Evolutionary conservation across 129 eudicot species (phyloP), one percentile per base, ranked within the genome.

Genomic region (Deinandra increscens): DNA sequence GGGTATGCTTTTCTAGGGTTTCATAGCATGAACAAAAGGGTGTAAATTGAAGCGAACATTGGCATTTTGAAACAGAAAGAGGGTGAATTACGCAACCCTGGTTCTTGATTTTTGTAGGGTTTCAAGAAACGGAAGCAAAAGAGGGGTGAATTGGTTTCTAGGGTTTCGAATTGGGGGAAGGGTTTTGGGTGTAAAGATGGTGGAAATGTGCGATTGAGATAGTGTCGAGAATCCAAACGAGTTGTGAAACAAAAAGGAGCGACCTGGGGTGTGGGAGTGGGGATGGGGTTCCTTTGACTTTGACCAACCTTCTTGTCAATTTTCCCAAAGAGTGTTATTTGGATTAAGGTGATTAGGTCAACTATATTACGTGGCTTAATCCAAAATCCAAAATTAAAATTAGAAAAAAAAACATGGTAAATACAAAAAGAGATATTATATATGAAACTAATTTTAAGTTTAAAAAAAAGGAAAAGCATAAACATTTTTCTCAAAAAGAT

Each of bases 261-360:
- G 71, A 55, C 79, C 79, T 66, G 37, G 63, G 79, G 79, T 74
- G 73, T 66, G 60, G 79, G 79, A 75, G 73, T 75, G 79, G 79
- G 66, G 79, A 29, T 29, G 45, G 70, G 73, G 66, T 66, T 43
- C 66, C 38, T 66, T 66, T 75, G 79, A 75, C 79, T 66, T 75
- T 66, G 79, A 75, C 72, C 23, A n/a, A 4, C 1, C 9, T 60
- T 58, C 60, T 59, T 72, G 73, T 66, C 79, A 17, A 65, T 29
- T 66, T 75, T 55, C 73, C 60, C n/a, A 50, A 31, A 50, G 59
- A 66, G 58, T 66, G 71, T 34, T 66, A 31, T 31, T 46, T 46
- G 44, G 71, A 50, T 3, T 68, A 48, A 26, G 60, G 45, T 33
- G 7, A 31, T 10, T 49, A 50, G 73, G 73, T 68, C 73, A 68